phyloP scores from a whole-genome alignment of 345 rosid species.

The Hibiscus mutabilis region DNA sequence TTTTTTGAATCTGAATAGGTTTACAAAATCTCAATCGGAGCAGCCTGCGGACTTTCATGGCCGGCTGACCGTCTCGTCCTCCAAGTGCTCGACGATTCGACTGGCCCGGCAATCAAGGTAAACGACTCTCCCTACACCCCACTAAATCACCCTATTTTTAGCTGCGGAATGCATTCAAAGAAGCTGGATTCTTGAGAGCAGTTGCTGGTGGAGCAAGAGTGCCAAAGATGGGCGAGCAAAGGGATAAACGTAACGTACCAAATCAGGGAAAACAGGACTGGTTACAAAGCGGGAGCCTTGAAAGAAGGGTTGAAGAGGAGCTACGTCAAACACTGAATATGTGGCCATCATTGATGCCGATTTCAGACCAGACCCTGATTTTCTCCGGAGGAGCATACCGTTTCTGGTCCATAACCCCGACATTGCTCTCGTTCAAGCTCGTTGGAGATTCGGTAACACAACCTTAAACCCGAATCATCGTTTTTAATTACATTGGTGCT shows the following conservation, averaged over 20 bases:
- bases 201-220: conserved; percentile 95
- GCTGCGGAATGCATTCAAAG: too few relatives aligned
- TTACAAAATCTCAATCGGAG: conserved; percentile 96
- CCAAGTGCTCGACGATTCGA: conserved; percentile 99
- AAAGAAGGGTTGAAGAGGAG: conserved; percentile 89
- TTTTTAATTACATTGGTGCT: neutral
- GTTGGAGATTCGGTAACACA: conserved; percentile 93
- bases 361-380: conserved; percentile 92
- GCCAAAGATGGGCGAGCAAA: conserved; percentile 97
- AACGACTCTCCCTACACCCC: neutral
- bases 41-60: conserved; percentile 94
- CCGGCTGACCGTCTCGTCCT: conserved; percentile 98
- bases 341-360: conserved; percentile 96
- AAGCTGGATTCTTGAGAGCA: conserved; percentile 16
- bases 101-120: conserved; percentile 93
- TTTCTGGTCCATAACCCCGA: conserved; percentile 57
- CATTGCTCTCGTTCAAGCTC: conserved; percentile 92
- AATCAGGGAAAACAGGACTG: conserved; percentile 82
- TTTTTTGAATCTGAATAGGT: conserved; percentile 40
- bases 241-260: conserved; percentile 82
- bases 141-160: too few relatives aligned
- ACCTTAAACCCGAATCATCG: neutral
- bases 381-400: conserved; percentile 82
- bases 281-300: conserved; percentile 96
- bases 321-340: conserved; percentile 85